Base-by-base conservation (phyloP, 2,329 filamentous ascomycete species). In the Cyphellophora europaea region DNA sequence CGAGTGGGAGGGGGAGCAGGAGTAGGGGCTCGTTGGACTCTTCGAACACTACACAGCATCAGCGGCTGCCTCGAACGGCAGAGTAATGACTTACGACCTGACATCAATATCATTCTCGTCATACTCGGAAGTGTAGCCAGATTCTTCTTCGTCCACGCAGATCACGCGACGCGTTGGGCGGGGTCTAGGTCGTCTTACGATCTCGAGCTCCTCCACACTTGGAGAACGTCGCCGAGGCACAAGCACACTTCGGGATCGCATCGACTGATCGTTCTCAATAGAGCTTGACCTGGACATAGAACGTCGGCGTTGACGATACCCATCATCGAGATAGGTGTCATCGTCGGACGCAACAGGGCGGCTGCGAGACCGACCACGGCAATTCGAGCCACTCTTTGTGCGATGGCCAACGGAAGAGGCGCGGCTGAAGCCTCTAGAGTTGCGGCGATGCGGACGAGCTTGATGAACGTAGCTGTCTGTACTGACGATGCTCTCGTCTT, bases 401-500 rank as follows among this genome's bases (percentile, higher is more conserved):
- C 17, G n/a, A 10, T 6, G 30, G 8, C 30, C 30, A 3, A 21
- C 12, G 6, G 30, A 19, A 11, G 14, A 17, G 14, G n/a, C n/a
- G n/a, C n/a, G n/a, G n/a, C n/a, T n/a, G n/a, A n/a, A n/a, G n/a
- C n/a, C n/a, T n/a, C n/a, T n/a, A n/a, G n/a, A n/a, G n/a, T n/a
- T n/a, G n/a, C 33, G 37, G 19, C 27, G 36, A 13, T 30, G 35
- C 14, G 32, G 29, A 29, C 17, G 35, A 23, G 11, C 31, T 34
- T 18, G 32, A 10, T 18, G 28, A 32, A 33, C 17, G 13, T n/a
- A 33, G 28, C 37, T 33, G 28, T 40, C 41, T 21, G 38, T 37
- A 14, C 27, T n/a, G 21, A n/a, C 21, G 21, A 25, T 43, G 23
- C 34, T 40, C 6, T 36, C 36, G 11, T 49, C 42, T 30, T 48